These are phyloP conservation scores for Teunomyces panamensis DNA, from an alignment of 805 yeast genomes.

Conservation along the genomic window DNA sequence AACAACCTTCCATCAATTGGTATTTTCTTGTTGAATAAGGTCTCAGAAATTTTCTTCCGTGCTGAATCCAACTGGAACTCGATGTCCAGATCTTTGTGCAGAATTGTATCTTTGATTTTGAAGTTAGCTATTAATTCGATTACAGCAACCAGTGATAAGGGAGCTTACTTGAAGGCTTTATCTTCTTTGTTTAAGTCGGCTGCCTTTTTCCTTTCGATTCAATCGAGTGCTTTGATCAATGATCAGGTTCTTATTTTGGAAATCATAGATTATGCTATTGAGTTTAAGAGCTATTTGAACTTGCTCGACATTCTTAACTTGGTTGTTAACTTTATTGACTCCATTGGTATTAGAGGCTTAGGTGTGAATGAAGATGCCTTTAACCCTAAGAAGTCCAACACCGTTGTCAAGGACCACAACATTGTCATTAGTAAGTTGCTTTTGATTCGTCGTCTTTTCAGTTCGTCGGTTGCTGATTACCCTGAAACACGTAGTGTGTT, in stretches of 20 bases:
- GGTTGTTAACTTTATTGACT: slow-evolving; percentile 46
- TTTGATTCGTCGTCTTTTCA: slow-evolving; percentile 55
- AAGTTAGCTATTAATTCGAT: slow-evolving; percentile 33
- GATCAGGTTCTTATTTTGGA: slow-evolving; percentile 68
- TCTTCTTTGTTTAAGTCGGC: slow-evolving; percentile 37
- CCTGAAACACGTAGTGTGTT: slow-evolving; percentile 34
- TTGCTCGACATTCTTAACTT: slow-evolving; percentile 39
- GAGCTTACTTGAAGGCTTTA: slow-evolving; percentile 28
- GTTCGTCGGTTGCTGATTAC: slow-evolving; percentile 32
- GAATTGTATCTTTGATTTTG: slow-evolving; percentile 53
- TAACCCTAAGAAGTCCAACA: slow-evolving; percentile 13
- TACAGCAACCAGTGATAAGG: slow-evolving; percentile 14
- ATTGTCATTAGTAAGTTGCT: slow-evolving; percentile 57
- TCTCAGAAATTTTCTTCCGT: slow-evolving; percentile 45
- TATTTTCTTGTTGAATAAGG: slow-evolving; percentile 42
- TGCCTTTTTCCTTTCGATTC: slow-evolving; percentile 45
- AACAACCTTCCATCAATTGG: slow-evolving; percentile 50
- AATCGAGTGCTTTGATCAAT: slow-evolving; percentile 45
- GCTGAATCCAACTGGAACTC: slow-evolving; percentile 59
- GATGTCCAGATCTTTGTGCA: slow-evolving; percentile 61
- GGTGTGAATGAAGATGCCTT: slow-evolving; percentile 39
- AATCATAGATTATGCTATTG: slow-evolving; percentile 53
- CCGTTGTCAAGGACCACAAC: slow-evolving; percentile 51
- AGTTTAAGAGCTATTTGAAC: slow-evolving; percentile 38
- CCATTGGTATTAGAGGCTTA: slow-evolving; percentile 57